These are phyloP conservation scores for Volvox reticuliferus DNA, from an alignment of 139 green algal species.

Conservation along the genomic window DNA sequence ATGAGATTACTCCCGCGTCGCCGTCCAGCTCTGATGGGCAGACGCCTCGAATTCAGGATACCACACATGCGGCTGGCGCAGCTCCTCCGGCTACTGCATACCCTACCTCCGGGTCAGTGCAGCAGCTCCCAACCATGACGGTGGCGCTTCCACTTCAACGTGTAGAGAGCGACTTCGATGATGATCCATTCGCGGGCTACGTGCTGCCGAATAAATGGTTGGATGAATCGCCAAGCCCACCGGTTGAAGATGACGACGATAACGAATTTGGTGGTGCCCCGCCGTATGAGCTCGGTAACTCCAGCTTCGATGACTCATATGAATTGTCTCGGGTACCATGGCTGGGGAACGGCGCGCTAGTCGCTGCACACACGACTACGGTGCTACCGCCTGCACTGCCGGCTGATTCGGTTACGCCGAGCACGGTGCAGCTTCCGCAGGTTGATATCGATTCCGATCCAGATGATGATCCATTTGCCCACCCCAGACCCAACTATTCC, in stretches of 20 bases:
- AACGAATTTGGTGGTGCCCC: background rate
- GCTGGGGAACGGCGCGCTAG: background rate
- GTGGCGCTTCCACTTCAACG: background rate
- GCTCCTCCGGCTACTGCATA: background rate
- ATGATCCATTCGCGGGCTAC: slow-evolving; percentile 9
- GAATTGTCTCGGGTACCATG: background rate
- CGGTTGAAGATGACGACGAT: background rate
- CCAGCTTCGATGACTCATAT: background rate
- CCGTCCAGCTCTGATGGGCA: background rate
- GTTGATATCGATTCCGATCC: background rate
- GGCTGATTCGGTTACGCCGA: background rate
- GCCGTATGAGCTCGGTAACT: background rate
- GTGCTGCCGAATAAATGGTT: background rate
- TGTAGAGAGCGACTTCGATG: slow-evolving; percentile 2
- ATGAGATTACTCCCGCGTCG: slow-evolving; percentile 16
- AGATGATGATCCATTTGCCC: slow-evolving; percentile 4
- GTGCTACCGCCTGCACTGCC: background rate
- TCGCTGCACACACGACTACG: background rate
- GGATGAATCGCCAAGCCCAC: background rate
- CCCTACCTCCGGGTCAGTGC: background rate
- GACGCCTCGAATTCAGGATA: background rate
- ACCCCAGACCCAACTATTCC: background rate
- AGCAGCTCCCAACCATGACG: background rate
- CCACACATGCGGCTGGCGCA: background rate
- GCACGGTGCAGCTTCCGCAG: background rate